Percentiles rank a stretch among this genome's conserved stretches.
These are phyloP conservation scores for Aleurites moluccanus DNA, from an alignment of 441 rosid genomes.

Conservation along the genomic window DNA sequence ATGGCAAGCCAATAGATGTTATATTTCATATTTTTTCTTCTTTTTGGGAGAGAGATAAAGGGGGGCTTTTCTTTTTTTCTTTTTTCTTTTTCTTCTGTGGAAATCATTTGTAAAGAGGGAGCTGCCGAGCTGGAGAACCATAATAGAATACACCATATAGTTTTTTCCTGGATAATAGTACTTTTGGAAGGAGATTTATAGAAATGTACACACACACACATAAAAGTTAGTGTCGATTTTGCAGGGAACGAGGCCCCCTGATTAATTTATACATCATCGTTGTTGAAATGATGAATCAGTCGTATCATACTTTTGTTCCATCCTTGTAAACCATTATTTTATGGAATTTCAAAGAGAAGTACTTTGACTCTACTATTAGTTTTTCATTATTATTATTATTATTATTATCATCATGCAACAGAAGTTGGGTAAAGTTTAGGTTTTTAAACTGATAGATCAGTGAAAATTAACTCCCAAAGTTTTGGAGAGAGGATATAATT, in stretches of 20 bases:
- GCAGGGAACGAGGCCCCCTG: constrained; percentile 4
- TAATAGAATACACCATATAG: constrained; percentile 25
- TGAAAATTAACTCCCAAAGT: no score
- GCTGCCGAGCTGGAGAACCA: constrained; percentile 27
- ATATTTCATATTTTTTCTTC: background rate
- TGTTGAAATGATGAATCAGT: constrained; percentile 9
- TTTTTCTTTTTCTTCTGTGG: background rate
- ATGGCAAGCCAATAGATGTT: constrained; percentile 20
- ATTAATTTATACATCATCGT: background rate
- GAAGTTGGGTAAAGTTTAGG: no score
- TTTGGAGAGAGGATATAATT: no score
- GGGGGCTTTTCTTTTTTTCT: background rate
- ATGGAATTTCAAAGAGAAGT: constrained; percentile 4
- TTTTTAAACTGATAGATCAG: no score
- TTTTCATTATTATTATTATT: no score
- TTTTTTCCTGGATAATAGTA: constrained; percentile 5
- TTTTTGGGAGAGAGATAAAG: background rate
- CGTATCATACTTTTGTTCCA: background rate
- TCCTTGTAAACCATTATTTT: constrained; percentile 18
- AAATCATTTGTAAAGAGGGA: constrained; percentile 35
- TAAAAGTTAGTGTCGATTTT: constrained; percentile 31
- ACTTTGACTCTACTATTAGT: background rate
- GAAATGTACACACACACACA: no score
- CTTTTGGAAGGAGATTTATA: constrained; percentile 8
- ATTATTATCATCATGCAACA: no score